Evolutionary conservation across 2,329 filamentous ascomycete species (phyloP).

Genomic region (Achaetomium macrosporum): DNA sequence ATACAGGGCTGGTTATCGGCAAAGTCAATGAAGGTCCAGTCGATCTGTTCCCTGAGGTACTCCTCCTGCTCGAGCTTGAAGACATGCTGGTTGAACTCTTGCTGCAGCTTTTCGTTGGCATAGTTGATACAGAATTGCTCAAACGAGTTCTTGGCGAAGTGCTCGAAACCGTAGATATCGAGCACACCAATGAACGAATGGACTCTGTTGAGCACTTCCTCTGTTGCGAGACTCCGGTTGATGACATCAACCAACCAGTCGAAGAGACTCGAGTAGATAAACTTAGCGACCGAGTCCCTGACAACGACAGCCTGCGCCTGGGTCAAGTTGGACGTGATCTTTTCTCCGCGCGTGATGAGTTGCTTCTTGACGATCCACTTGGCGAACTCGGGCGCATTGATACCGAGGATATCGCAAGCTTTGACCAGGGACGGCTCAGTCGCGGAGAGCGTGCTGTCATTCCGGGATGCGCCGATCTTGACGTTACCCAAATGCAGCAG

Average conservation of each 20-base stretch:
- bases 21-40: slow-evolving; percentile 99
- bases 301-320: slow-evolving; percentile 92
- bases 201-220: slow-evolving; percentile 76
- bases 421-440: slow-evolving; percentile 76
- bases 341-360: slow-evolving; percentile 89
- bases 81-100: slow-evolving; percentile 98
- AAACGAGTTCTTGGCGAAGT: slow-evolving; percentile 99
- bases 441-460: slow-evolving; percentile 75
- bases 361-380: slow-evolving; percentile 99
- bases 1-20: slow-evolving; percentile 99
- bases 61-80: slow-evolving; percentile 99
- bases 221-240: slow-evolving; percentile 82
- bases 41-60: slow-evolving; percentile 91
- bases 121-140: slow-evolving; percentile 99
- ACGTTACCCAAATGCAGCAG: slow-evolving; percentile 93
- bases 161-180: slow-evolving; percentile 99
- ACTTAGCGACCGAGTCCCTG: slow-evolving; percentile 95
- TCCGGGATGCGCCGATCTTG: slow-evolving; percentile 86
- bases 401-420: slow-evolving; percentile 80
- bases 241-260: slow-evolving; percentile 99
- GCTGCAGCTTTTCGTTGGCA: slow-evolving; percentile 97
- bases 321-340: slow-evolving; percentile 92
- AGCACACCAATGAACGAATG: slow-evolving; percentile 93
- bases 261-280: slow-evolving; percentile 96
- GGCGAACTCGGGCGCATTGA: slow-evolving; percentile 78